phyloP scores from a whole-genome alignment of 2,329 filamentous ascomycete genomes.

The Rasamsonia emersonii region DNA sequence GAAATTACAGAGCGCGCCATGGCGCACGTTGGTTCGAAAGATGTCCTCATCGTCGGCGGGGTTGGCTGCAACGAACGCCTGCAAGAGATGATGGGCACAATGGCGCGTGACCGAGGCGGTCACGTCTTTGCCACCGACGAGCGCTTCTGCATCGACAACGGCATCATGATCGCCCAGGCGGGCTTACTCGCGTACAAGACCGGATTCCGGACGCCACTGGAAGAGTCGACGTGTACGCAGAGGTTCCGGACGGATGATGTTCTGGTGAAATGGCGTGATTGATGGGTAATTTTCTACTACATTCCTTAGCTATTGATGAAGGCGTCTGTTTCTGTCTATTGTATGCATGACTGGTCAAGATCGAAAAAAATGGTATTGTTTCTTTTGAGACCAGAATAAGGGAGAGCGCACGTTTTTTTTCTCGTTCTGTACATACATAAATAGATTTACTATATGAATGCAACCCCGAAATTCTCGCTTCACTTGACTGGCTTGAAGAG shows the following conservation, averaged over 20 bases:
- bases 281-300: slow-evolving; percentile 11
- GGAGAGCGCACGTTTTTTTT: too few relatives aligned
- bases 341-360: slow-evolving; percentile 1
- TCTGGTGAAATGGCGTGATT: slow-evolving; percentile 67
- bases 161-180: slow-evolving; percentile 98
- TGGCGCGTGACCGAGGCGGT: slow-evolving; percentile 82
- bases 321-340: background rate
- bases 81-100: slow-evolving; percentile 97
- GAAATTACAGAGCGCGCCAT: slow-evolving; percentile 98
- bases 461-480: too few relatives aligned
- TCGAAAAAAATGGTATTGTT: too few relatives aligned
- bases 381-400: too few relatives aligned
- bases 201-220: slow-evolving; percentile 66
- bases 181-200: slow-evolving; percentile 77
- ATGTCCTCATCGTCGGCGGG: slow-evolving; percentile 91
- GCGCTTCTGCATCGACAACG: slow-evolving; percentile 97
- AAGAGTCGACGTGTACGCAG: slow-evolving; percentile 78
- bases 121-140: slow-evolving; percentile 94
- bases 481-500: too few relatives aligned
- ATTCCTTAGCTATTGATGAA: too few relatives aligned
- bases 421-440: too few relatives aligned
- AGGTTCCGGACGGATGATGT: slow-evolving; percentile 77
- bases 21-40: slow-evolving; percentile 85
- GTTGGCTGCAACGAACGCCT: slow-evolving; percentile 91
- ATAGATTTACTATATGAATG: too few relatives aligned